Conservation (phyloP, 2,329 filamentous ascomycete genomes). For the Hymenoscyphus fructigenus region DNA sequence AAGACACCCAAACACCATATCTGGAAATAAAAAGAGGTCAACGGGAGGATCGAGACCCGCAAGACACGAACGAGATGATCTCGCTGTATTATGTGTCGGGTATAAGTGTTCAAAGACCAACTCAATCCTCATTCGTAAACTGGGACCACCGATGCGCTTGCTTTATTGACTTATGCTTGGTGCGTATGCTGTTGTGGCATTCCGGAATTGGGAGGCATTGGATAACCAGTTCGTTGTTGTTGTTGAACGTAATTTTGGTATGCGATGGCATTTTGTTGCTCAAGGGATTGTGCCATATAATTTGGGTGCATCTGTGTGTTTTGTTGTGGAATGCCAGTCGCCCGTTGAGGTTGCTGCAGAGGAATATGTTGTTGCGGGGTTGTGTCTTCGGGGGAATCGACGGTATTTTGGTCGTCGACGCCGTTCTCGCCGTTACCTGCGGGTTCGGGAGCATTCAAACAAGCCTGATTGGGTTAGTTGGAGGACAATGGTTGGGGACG, state of each 20-base stretch:
- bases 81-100: conserved; percentile 53
- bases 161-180: conserved; percentile 57
- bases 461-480: conserved; percentile 64
- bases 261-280: conserved; percentile 76
- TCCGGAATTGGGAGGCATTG: conserved; percentile 73
- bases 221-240: conserved; percentile 69
- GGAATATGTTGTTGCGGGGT: conserved; percentile 72
- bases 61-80: conserved; percentile 32
- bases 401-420: conserved; percentile 71
- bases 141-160: conserved; percentile 18
- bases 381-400: conserved; percentile 91
- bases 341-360: conserved; percentile 53
- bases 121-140: conserved; percentile 31
- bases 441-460: conserved; percentile 93
- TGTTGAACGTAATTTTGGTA: conserved; percentile 82
- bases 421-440: conserved; percentile 77
- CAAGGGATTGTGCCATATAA: conserved; percentile 57
- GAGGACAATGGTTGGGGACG: background rate
- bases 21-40: conserved; percentile 24
- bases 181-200: conserved; percentile 83
- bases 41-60: conserved; percentile 31
- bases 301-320: conserved; percentile 61
- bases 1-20: conserved; percentile 35
- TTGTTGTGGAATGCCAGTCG: conserved; percentile 59
- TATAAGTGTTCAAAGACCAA: conserved; percentile 49